Base-by-base conservation (phyloP, 768 basidiomycete species). In the Phaeolepiota aurea region DNA sequence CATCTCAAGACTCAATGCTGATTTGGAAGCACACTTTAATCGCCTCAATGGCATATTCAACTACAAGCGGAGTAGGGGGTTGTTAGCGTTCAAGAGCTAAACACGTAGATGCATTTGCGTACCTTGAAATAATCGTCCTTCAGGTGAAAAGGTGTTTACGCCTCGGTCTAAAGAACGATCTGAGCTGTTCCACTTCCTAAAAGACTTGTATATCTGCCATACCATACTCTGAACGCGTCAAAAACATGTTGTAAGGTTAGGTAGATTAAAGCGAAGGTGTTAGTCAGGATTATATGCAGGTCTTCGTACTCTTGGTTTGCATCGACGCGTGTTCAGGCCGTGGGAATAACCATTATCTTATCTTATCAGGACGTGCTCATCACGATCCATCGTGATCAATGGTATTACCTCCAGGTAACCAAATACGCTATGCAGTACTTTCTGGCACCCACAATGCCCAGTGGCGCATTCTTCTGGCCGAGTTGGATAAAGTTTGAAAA, bases 41-140 rank as follows among this genome's bases (percentile, higher is more conserved):
- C 5, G 96, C 96, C 57, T 99, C 96, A 59, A 98, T 99, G 38
- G 96, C 96, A 72, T 98, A 98, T 66, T 99, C 96, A 63, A 99
- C 94, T 97, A 51, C 22, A 18, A 23, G 11, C 42, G 37, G 12
- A 28, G n/a, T n/a, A n/a, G n/a, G n/a, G n/a, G n/a, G n/a, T 15
- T 38, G 28, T 61, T 15, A 58, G 55, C 40, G 43, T 42, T 5
- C n/a, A 44, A 37, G 7, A 42, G 14, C 20, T 40, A 11, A 14
- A 19, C 34, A 40, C 30, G 40, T 28, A 42, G 41, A 16, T 36
- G 30, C 38, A 38, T 25, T 12, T 54, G 44, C 67, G 37, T 48
- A 93, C 94, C 94, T 81, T 99, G 94, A 68, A 97, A 99, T 47
- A 99, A 66, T 56, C 94, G 92, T 32, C 94, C 93, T 64, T 97